Percentiles rank a stretch among this genome's conserved stretches.
Conservation (phyloP, 2,329 filamentous ascomycete species). For the Pestalotiopsis sp. region DNA sequence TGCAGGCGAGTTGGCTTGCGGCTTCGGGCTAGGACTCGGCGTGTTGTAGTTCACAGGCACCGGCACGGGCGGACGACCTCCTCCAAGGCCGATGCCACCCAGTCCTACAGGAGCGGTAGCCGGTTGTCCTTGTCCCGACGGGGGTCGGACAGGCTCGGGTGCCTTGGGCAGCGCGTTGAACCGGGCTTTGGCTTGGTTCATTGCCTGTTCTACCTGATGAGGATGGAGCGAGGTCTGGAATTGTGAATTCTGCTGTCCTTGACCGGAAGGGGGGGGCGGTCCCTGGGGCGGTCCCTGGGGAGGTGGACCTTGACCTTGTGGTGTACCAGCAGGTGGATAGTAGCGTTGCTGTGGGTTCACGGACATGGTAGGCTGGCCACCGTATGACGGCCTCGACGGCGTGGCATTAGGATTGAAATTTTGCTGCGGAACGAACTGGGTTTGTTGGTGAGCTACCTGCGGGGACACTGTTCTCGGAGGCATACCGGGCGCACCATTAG, state of each 20-base stretch:
- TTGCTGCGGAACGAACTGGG: constrained; percentile 29
- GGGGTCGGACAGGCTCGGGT: constrained; percentile 28
- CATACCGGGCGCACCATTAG: constrained; percentile 27
- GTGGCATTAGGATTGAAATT: constrained; percentile 28
- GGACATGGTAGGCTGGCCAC: constrained; percentile 27
- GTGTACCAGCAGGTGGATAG: constrained; percentile 26
- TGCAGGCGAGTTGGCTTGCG: constrained; percentile 22
- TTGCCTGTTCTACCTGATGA: constrained; percentile 34
- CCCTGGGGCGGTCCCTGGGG: constrained; percentile 15
- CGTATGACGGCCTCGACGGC: constrained; percentile 29
- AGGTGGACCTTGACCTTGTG: constrained; percentile 15
- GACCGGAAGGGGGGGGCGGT: constrained; percentile 23
- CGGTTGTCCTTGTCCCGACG: constrained; percentile 23
- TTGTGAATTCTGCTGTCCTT: constrained; percentile 24
- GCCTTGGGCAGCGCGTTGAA: constrained; percentile 30
- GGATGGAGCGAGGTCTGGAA: constrained; percentile 34
- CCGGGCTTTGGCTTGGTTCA: constrained; percentile 34
- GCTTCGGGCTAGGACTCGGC: constrained; percentile 28
- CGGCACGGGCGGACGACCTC: constrained; percentile 26
- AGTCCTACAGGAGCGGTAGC: constrained; percentile 32
- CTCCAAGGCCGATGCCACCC: constrained; percentile 32
- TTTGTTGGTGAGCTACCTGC: constrained; percentile 30
- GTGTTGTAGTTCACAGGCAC: constrained; percentile 22
- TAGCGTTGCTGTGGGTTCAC: constrained; percentile 27
- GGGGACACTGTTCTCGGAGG: constrained; percentile 32